Percentiles rank a stretch among this genome's conserved stretches.
Conservation (phyloP, 805 yeast genomes). For the Jamesozyma jinghongensis region DNA sequence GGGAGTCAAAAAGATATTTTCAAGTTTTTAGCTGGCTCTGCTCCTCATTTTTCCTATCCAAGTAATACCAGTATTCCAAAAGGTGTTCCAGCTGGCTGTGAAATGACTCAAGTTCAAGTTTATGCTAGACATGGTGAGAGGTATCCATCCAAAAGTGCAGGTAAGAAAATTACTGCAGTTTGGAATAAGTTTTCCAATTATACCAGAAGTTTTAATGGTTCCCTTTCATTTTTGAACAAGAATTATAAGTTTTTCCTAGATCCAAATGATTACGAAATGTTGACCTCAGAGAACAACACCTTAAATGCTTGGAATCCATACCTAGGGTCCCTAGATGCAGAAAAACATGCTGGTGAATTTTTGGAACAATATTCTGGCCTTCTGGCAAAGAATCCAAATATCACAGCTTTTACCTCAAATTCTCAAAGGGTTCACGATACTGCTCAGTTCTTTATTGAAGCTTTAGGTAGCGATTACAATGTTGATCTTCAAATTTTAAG, state of each 20-base stretch:
- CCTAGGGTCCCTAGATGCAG: slow-evolving; percentile 39
- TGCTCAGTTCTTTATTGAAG: slow-evolving; percentile 45
- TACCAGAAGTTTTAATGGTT: slow-evolving; percentile 37
- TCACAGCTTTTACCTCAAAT: slow-evolving; percentile 40
- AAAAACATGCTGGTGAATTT: slow-evolving; percentile 38
- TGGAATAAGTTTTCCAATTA: slow-evolving; percentile 12
- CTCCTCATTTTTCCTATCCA: slow-evolving; percentile 43
- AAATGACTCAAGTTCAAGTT: slow-evolving; percentile 57
- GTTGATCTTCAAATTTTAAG: slow-evolving; percentile 31
- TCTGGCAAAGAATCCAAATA: slow-evolving; percentile 29
- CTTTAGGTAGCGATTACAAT: slow-evolving; percentile 18
- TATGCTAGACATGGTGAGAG: slow-evolving; percentile 76
- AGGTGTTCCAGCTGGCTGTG: slow-evolving; percentile 40
- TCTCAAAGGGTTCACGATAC: slow-evolving; percentile 42
- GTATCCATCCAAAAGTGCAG: slow-evolving; percentile 44
- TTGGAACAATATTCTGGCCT: slow-evolving; percentile 37
- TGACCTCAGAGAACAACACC: slow-evolving; percentile 24
- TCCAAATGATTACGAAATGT: slow-evolving; percentile 35
- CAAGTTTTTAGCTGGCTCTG: slow-evolving; percentile 45
- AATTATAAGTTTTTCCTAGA: slow-evolving; percentile 36
- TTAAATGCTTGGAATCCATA: slow-evolving; percentile 28
- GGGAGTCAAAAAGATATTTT: slow-evolving; percentile 31
- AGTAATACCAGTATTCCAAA: slow-evolving; percentile 45
- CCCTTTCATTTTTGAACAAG: slow-evolving; percentile 37
- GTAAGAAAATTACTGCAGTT: slow-evolving; percentile 29